A percentile compares a stretch with the other conserved stretches of the same genome.
These are phyloP conservation scores for Arabis hirsuta DNA, from an alignment of 345 rosid genomes.

Conservation along the genomic window DNA sequence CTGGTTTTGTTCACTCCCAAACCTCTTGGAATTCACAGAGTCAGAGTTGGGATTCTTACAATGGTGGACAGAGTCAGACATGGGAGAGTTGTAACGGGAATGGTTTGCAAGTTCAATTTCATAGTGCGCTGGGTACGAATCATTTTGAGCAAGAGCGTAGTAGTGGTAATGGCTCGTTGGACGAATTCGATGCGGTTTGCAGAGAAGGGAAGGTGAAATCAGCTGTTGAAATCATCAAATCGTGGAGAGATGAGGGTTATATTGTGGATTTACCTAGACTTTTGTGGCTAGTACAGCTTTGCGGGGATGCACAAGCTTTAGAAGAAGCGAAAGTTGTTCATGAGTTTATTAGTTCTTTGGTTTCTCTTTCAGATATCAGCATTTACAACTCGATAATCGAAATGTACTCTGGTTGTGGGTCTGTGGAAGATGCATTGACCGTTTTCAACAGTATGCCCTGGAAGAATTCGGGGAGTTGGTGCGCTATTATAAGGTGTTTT, in stretches of 20 bases:
- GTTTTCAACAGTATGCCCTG: conserved; percentile 56
- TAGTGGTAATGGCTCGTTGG: conserved; percentile 24
- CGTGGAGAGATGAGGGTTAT: conserved; percentile 48
- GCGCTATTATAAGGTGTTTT: conserved; percentile 66
- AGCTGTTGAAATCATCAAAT: conserved; percentile 54
- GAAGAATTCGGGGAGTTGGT: conserved; percentile 65
- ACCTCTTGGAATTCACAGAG: neutral
- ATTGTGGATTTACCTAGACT: conserved; percentile 53
- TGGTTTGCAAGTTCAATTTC: neutral
- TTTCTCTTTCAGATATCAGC: conserved; percentile 47
- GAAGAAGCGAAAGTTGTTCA: conserved; percentile 66
- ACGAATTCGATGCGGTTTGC: conserved; percentile 62
- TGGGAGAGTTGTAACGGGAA: neutral
- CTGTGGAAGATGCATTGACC: conserved; percentile 53
- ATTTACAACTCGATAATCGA: conserved; percentile 57
- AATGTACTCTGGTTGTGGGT: conserved; percentile 67
- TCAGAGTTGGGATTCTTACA: conserved; percentile 10
- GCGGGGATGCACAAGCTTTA: conserved; percentile 62
- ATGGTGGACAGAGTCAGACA: neutral
- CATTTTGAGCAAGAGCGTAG: conserved; percentile 7
- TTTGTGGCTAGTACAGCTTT: conserved; percentile 55
- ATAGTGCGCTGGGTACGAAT: neutral
- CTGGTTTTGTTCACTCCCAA: neutral
- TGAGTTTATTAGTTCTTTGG: conserved; percentile 43
- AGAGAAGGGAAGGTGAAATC: conserved; percentile 58